A percentile compares a stretch with the other conserved stretches of the same genome.
Evolutionary conservation across 139 green algal species (phyloP).

Genomic region (Picochlorum costavermella): DNA sequence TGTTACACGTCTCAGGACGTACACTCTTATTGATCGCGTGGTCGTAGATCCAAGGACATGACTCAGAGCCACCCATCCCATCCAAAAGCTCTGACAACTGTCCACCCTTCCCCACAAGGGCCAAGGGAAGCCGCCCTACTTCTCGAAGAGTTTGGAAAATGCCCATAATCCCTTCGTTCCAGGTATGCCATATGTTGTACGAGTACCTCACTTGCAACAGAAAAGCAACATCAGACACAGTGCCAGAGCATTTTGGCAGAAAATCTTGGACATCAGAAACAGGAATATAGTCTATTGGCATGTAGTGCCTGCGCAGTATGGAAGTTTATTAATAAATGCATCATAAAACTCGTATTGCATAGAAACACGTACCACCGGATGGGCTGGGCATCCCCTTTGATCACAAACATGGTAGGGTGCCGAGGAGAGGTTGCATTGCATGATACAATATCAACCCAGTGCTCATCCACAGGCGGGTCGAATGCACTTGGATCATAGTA

Average conservation of each 20-base stretch:
- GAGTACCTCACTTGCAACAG: constrained; percentile 35
- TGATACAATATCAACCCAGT: constrained; percentile 31
- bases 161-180: constrained; percentile 14
- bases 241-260: constrained; percentile 7
- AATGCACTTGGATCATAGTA: constrained; percentile 11
- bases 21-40: neutral
- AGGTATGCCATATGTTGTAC: constrained; percentile 32
- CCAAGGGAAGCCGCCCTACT: constrained; percentile 26
- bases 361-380: neutral
- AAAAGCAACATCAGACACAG: constrained; percentile 19
- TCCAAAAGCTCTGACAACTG: constrained; percentile 15
- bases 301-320: constrained; percentile 1
- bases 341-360: too few species aligned
- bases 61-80: constrained; percentile 2
- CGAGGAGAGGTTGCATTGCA: constrained; percentile 23
- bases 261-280: constrained; percentile 12
- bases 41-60: constrained; percentile 9
- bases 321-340: too few species aligned
- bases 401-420: constrained; percentile 28
- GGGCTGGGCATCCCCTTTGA: constrained; percentile 24
- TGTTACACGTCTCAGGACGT: neutral
- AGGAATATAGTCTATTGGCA: constrained; percentile 22
- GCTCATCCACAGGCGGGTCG: constrained; percentile 8
- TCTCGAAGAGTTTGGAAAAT: constrained; percentile 33
- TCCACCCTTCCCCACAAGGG: constrained; percentile 12